Conservation (phyloP, 805 yeast genomes). For the Zygoascus ofunaensis region DNA sequence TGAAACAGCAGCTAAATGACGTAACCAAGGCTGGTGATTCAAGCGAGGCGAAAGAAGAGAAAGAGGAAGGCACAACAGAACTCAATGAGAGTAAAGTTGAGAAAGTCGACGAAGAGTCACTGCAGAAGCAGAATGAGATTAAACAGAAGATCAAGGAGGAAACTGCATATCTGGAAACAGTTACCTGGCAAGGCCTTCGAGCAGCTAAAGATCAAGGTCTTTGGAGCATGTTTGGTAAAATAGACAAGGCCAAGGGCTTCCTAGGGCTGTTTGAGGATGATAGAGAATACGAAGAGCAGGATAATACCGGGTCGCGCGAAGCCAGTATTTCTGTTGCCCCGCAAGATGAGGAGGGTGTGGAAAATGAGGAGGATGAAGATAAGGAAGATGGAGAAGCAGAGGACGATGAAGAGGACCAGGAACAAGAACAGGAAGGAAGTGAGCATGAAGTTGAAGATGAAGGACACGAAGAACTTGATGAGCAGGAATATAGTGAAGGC, state of each 20-base stretch:
- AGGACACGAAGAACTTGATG: neutral
- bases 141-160: neutral
- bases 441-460: neutral
- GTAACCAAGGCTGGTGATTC: slow-evolving; percentile 9
- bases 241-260: slow-evolving; percentile 31
- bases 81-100: slow-evolving; percentile 2
- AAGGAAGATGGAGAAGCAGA: slow-evolving; percentile 7
- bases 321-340: slow-evolving; percentile 8
- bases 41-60: slow-evolving; percentile 17
- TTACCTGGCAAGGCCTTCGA: slow-evolving; percentile 38
- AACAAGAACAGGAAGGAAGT: neutral
- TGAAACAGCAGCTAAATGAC: slow-evolving; percentile 3
- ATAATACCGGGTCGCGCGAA: slow-evolving; percentile 2
- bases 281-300: slow-evolving; percentile 1
- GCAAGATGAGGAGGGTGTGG: slow-evolving; percentile 11
- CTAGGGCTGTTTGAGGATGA: slow-evolving; percentile 31
- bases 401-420: slow-evolving; percentile 10
- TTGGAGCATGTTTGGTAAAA: slow-evolving; percentile 32
- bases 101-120: slow-evolving; percentile 11
- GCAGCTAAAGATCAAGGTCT: slow-evolving; percentile 29
- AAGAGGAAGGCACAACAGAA: slow-evolving; percentile 1
- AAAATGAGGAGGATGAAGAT: slow-evolving; percentile 12
- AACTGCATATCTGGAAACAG: slow-evolving; percentile 12
- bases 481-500: neutral
- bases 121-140: neutral